Evolutionary conservation across 495 filamentous ascomycete species (phyloP).

Genomic region (Copromyces sp.): DNA sequence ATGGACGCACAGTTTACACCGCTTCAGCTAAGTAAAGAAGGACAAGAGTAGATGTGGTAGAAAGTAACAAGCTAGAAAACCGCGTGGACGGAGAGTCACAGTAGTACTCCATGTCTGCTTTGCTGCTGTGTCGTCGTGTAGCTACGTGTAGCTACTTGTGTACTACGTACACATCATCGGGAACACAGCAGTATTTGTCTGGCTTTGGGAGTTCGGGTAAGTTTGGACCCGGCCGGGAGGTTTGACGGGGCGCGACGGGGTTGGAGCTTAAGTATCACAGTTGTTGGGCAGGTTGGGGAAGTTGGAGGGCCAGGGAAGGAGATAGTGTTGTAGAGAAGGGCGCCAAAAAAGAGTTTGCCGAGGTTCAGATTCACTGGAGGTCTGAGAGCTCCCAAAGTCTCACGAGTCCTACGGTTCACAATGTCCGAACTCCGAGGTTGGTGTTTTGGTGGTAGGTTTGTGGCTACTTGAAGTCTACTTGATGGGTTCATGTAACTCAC

Average conservation of each 20-base stretch:
- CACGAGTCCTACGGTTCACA: neutral
- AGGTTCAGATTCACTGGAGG: neutral
- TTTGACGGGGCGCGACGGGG: neutral
- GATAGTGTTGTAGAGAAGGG: neutral
- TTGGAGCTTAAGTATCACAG: neutral
- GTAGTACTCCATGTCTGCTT: neutral
- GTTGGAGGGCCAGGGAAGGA: neutral
- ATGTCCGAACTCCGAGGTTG: neutral
- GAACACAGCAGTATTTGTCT: neutral
- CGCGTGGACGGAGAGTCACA: neutral
- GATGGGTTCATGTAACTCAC: neutral
- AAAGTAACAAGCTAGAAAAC: neutral
- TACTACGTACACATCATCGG: neutral
- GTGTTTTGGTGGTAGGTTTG: neutral
- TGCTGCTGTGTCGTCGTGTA: neutral
- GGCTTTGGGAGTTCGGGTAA: neutral
- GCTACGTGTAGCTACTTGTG: neutral
- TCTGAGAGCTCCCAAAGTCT: neutral
- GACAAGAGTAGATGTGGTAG: neutral
- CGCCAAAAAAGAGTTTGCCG: neutral
- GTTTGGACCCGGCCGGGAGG: neutral
- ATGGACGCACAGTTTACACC: neutral
- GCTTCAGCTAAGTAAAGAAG: neutral
- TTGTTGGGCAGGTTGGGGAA: neutral
- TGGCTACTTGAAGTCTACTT: neutral